A percentile compares a stretch with the other conserved stretches of the same genome.
phyloP scores from a whole-genome alignment of 2,329 filamentous ascomycete genomes.

The Bipolaris zeicola region DNA sequence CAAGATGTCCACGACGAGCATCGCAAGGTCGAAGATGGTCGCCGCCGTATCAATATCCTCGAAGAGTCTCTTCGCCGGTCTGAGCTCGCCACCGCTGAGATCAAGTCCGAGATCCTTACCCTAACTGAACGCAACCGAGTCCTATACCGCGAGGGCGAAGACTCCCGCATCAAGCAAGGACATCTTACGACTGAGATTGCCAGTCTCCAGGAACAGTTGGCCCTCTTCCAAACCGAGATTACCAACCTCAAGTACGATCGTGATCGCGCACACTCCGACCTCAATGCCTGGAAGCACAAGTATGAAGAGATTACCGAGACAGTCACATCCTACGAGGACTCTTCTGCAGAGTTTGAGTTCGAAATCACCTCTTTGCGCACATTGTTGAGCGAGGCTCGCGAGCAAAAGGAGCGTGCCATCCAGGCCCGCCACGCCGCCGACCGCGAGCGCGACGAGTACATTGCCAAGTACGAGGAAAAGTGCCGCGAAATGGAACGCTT shows the following conservation, averaged over 20 bases:
- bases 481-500: slow-evolving; percentile 32
- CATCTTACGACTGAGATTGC: slow-evolving; percentile 21
- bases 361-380: slow-evolving; percentile 29
- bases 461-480: slow-evolving; percentile 33
- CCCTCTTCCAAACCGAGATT: slow-evolving; percentile 29
- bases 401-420: slow-evolving; percentile 34
- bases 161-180: slow-evolving; percentile 22
- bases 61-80: slow-evolving; percentile 31
- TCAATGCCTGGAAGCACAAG: slow-evolving; percentile 31
- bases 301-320: slow-evolving; percentile 33
- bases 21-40: slow-evolving; percentile 21
- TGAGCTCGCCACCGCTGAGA: slow-evolving; percentile 20
- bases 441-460: slow-evolving; percentile 30
- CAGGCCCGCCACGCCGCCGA: slow-evolving; percentile 28
- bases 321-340: slow-evolving; percentile 27
- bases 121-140: slow-evolving; percentile 28
- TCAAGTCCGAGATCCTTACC: slow-evolving; percentile 22
- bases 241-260: slow-evolving; percentile 24
- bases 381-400: slow-evolving; percentile 29
- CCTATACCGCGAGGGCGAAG: slow-evolving; percentile 24
- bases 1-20: slow-evolving; percentile 30
- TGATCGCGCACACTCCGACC: slow-evolving; percentile 26
- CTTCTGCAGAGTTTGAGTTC: slow-evolving; percentile 30
- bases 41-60: slow-evolving; percentile 23
- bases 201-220: slow-evolving; percentile 22